Evolutionary conservation across 768 basidiomycete species (phyloP), one percentile per base, ranked within the genome.

Genomic region (Boletus bicolor): DNA sequence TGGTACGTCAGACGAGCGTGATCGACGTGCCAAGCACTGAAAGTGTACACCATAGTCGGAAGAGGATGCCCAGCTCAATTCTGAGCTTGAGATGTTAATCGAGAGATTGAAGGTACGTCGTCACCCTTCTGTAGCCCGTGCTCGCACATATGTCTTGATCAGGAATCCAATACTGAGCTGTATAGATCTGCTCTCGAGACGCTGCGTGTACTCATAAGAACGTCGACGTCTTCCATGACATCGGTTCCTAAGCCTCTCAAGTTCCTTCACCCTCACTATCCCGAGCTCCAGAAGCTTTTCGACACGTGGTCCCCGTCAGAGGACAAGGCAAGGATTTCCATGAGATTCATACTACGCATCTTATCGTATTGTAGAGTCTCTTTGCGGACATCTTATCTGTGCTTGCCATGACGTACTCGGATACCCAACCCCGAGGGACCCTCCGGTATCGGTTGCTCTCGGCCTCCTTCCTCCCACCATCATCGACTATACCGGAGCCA

Each of bases 401-500:
- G 7, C 86, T 99, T 44, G 97, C 96, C 7, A 99, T 99, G 97
- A 99, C 97, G 7, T 98, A 98, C 71, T 98, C 95, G 9, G 97
- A 99, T 74, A 95, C 93, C 17, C 87, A 97, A 75, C 93, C 93
- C 39, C 87, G 97, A 47, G 96, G 96, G 54, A 99, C 97, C 3
- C 85, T 99, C 30, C 84, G 86, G 59, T 98, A 97, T 75, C 89
- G 95, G 45, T 82, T 98, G 21, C 79, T 94, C 36, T 88, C 91
- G 7, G 83, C 85, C 9, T 82, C 87, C 17, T 76, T 88, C 47
- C 82, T 83, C 44, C 83, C 86, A 35, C 66, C 80, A 17, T 78
- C 83, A 39, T 82, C 88, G 3, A 82, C 84, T 4, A 82, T 91
- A 21, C 80, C 88, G 3, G 91, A 93, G 61, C 95, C 97, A 0